A percentile compares a stretch with the other conserved stretches of the same genome.
phyloP scores from a whole-genome alignment of 2,329 filamentous ascomycete genomes.

The Daldinia sp. region DNA sequence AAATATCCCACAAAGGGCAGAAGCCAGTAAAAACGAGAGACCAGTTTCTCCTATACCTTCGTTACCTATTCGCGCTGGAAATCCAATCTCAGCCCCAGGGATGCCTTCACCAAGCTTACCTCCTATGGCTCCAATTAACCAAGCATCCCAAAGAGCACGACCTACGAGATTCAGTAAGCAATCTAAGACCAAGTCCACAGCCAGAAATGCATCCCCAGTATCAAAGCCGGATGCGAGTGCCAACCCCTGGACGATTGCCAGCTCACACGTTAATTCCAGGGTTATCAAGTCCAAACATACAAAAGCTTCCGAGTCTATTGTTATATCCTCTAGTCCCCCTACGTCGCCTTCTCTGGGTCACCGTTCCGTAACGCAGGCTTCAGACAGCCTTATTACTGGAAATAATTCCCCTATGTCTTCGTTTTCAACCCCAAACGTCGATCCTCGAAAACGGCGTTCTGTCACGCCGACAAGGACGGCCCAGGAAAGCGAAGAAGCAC shows the following conservation, averaged over 20 bases:
- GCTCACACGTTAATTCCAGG: slow-evolving; percentile 60
- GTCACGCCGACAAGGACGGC: slow-evolving; percentile 33
- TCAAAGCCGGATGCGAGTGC: slow-evolving; percentile 45
- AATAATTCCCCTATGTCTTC: neutral
- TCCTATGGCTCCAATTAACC: slow-evolving; percentile 20
- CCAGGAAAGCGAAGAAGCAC: slow-evolving; percentile 2
- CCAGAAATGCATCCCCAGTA: slow-evolving; percentile 43
- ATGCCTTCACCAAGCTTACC: slow-evolving; percentile 33
- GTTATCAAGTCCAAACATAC: slow-evolving; percentile 42
- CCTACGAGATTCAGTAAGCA: slow-evolving; percentile 50
- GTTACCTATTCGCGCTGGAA: slow-evolving; percentile 18
- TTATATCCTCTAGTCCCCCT: slow-evolving; percentile 61
- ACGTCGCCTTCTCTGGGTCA: slow-evolving; percentile 50
- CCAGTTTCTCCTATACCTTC: slow-evolving; percentile 8
- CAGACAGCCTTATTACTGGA: neutral
- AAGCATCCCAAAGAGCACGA: slow-evolving; percentile 34
- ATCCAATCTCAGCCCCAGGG: slow-evolving; percentile 13
- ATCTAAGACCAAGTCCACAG: slow-evolving; percentile 44
- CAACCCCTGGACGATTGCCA: slow-evolving; percentile 56
- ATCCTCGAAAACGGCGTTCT: slow-evolving; percentile 35
- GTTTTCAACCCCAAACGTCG: slow-evolving; percentile 23
- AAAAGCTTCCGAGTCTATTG: slow-evolving; percentile 55
- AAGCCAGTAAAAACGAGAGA: slow-evolving; percentile 13
- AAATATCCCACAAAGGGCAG: slow-evolving; percentile 32
- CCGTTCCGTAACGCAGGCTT: slow-evolving; percentile 36